phyloP scores from a whole-genome alignment of 768 basidiomycete genomes.

The Agaricus subrufescens region DNA sequence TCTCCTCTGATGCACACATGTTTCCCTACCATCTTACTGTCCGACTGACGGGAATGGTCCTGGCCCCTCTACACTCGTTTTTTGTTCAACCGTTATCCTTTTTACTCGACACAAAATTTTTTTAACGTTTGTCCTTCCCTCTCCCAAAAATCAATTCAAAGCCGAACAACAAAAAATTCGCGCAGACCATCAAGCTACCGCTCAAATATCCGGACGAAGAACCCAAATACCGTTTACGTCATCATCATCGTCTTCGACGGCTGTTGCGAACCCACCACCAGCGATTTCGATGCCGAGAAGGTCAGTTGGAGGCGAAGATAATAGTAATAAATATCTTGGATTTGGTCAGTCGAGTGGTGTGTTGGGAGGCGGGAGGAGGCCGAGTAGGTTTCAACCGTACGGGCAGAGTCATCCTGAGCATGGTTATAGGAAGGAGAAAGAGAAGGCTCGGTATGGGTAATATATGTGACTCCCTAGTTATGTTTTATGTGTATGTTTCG shows the following conservation, averaged over 20 bases:
- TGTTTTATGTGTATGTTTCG: too few species aligned
- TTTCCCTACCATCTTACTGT: slow-evolving; percentile 8
- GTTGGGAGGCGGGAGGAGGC: slow-evolving; percentile 4
- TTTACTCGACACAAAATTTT: background rate
- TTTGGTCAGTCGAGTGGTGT: background rate
- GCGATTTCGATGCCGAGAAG: background rate
- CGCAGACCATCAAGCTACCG: slow-evolving; percentile 52
- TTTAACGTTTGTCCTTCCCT: slow-evolving; percentile 12
- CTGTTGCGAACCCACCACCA: background rate
- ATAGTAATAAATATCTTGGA: background rate
- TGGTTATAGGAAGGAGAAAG: background rate
- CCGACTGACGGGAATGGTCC: background rate
- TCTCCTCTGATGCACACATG: slow-evolving; percentile 22
- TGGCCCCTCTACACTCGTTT: slow-evolving; percentile 11
- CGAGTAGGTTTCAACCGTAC: slow-evolving; percentile 10
- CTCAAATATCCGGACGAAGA: slow-evolving; percentile 52
- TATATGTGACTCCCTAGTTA: too few species aligned
- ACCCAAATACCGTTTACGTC: slow-evolving; percentile 58
- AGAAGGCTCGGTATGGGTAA: slow-evolving; percentile 4
- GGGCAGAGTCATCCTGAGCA: background rate
- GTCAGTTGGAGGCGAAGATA: background rate
- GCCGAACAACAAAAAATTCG: slow-evolving; percentile 59
- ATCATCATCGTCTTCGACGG: slow-evolving; percentile 1
- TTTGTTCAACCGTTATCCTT: too few species aligned
- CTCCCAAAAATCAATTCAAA: slow-evolving; percentile 21